These are phyloP conservation scores for Ceratorhiza oryzae-sativae DNA, from an alignment of 1,284 basidiomycete genomes.

Conservation along the genomic window DNA sequence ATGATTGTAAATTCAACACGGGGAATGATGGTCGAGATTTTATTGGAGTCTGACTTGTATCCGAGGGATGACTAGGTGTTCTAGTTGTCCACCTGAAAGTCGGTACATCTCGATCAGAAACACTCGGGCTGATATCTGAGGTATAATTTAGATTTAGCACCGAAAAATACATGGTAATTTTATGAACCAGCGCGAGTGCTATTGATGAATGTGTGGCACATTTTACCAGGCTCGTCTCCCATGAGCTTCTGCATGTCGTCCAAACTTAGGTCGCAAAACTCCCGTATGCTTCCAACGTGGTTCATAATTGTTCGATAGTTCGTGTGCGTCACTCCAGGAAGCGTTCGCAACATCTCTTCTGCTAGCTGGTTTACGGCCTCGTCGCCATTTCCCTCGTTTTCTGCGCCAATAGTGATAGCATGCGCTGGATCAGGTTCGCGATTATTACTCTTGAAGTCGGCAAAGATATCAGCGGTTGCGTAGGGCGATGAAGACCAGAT, in stretches of 20 bases:
- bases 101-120: too few relatives aligned
- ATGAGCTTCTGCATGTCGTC: conserved; percentile 75
- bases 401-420: conserved; percentile 82
- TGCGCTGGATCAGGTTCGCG: conserved; percentile 81
- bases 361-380: conserved; percentile 74
- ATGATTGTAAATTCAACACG: too few relatives aligned
- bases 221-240: conserved; percentile 82
- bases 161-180: too few relatives aligned
- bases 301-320: conserved; percentile 88
- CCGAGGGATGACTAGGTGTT: too few relatives aligned
- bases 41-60: too few relatives aligned
- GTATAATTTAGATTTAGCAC: too few relatives aligned
- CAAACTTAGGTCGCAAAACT: conserved; percentile 73
- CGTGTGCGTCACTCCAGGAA: conserved; percentile 84
- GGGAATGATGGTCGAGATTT: too few relatives aligned
- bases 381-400: conserved; percentile 69
- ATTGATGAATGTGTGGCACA: conserved; percentile 84
- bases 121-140: too few relatives aligned
- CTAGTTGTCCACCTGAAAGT: too few relatives aligned
- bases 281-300: conserved; percentile 76
- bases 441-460: conserved; percentile 86
- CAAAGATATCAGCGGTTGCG: conserved; percentile 90
- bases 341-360: conserved; percentile 73
- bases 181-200: not conserved
- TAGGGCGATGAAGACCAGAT: conserved; percentile 98